phyloP scores from a whole-genome alignment of 305 asterid genomes.

The Fraxinus xanthoxyloides region DNA sequence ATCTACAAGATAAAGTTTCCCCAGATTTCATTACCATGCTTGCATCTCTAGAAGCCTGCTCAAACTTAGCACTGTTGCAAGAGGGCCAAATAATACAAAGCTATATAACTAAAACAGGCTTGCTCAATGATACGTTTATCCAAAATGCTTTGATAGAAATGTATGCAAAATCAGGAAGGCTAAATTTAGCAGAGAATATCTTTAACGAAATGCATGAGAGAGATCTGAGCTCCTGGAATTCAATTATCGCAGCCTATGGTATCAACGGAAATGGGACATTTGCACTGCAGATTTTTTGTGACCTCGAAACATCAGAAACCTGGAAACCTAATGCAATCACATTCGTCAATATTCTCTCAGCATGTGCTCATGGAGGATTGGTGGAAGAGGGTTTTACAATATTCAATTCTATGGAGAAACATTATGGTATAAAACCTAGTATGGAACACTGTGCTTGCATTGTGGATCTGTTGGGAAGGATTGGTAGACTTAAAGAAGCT shows the following conservation, averaged over 20 bases:
- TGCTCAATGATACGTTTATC: conserved; percentile 34
- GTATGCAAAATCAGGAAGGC: conserved; percentile 44
- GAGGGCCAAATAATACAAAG: conserved; percentile 39
- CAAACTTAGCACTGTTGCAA: conserved; percentile 28
- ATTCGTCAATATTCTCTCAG: conserved; percentile 34
- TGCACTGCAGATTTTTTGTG: conserved; percentile 22
- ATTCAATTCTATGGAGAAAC: conserved; percentile 30
- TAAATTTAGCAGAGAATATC: conserved; percentile 31
- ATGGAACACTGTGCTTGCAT: conserved; percentile 43
- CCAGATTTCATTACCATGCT: conserved; percentile 46
- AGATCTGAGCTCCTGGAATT: conserved; percentile 45
- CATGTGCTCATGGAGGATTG: conserved; percentile 42
- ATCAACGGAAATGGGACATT: conserved; percentile 34
- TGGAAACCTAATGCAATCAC: conserved; percentile 32
- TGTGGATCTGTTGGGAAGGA: conserved; percentile 45
- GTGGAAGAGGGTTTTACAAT: conserved; percentile 33
- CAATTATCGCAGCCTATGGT: conserved; percentile 43
- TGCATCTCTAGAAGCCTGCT: conserved; percentile 40
- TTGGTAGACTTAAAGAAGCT: conserved; percentile 41
- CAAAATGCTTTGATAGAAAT: conserved; percentile 47
- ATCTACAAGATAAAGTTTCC: conserved; percentile 13
- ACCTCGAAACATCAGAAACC: conserved; percentile 17
- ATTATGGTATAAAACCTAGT: conserved; percentile 22
- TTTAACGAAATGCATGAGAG: conserved; percentile 36
- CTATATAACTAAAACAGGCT: conserved; percentile 34